Evolutionary conservation across 1,284 basidiomycete genomes (phyloP), one percentile per base, ranked within the genome.

Genomic region (Malassezia globosa): DNA sequence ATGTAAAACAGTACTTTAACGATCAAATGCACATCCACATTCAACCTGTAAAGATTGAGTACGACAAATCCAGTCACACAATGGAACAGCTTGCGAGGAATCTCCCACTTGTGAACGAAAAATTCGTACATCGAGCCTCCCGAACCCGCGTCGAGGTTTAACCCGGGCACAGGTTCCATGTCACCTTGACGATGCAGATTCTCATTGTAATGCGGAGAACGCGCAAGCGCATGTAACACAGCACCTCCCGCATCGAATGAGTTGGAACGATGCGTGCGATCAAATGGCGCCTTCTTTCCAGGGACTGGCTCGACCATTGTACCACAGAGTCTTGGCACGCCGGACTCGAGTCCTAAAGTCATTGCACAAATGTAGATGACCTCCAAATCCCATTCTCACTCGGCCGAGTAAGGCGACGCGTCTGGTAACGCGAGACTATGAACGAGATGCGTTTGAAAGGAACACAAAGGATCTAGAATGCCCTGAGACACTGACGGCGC

Each of bases 1-100:
- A 82, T 80, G 25, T 76, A 74, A 66, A 80, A 80, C 21, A 95
- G 80, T 4, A 75, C 76, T 26, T 78, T 63, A 26, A 88, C 74
- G 46, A 95, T 79, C 2, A 72, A 77, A 31, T 74, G 48, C 34
- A 77, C 51, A 8, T 73, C 59, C 1, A 69, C 66, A 19, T 76
- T 74, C 31, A 72, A 63, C 11, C 72, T 47, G 74, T 50, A 89
- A 39, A 94, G 80, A 60, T 82, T 81, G 39, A 89, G 73, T 1
- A 85, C 87, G 38, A 92, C 71, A 72, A 94, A 86, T 5, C 89
- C 87, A 55, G 94, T 94, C 14, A 84, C 87, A 11, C 84, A 84
- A 75, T 96, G 90, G 38, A 96, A 74, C 13, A 81, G 73, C 74
- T 96, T 96, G 61, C 90, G 77, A 1, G 92, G 90, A 45, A 96